Evolutionary conservation across 176 grass and related monocot species (phyloP).

Genomic region (Oryza rufipogon): DNA sequence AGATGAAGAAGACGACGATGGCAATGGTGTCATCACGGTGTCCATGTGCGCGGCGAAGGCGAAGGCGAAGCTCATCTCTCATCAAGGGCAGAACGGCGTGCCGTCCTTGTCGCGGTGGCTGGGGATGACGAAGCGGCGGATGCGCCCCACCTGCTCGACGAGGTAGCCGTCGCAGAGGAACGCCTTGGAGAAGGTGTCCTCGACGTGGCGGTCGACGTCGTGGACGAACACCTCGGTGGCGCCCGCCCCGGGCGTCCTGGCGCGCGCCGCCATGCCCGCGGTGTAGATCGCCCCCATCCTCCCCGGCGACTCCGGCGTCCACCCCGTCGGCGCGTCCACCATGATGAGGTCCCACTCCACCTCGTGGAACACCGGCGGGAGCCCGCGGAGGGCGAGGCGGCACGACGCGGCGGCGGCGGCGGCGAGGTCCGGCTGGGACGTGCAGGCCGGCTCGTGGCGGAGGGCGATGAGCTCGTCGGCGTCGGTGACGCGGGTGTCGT

Average conservation of each 20-base stretch:
- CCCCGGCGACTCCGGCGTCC: conserved; percentile 64
- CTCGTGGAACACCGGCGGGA: conserved; percentile 47
- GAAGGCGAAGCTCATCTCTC: neutral
- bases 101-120: conserved; percentile 50
- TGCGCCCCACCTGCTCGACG: conserved; percentile 62
- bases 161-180: conserved; percentile 73
- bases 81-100: conserved; percentile 73
- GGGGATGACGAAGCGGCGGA: conserved; percentile 74
- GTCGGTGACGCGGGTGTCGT: conserved; percentile 61
- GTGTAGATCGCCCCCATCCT: conserved; percentile 87
- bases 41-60: too few species aligned
- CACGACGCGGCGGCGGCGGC: neutral
- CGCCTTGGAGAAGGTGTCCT: conserved; percentile 71
- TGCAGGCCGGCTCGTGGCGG: conserved; percentile 33
- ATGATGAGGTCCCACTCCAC: conserved; percentile 73
- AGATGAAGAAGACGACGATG: neutral
- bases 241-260: conserved; percentile 28
- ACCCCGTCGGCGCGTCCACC: conserved; percentile 87
- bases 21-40: neutral
- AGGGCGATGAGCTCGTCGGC: conserved; percentile 50
- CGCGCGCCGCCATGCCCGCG: conserved; percentile 75
- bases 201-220: conserved; percentile 66
- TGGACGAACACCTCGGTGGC: conserved; percentile 78
- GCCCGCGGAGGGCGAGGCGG: conserved; percentile 44
- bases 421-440: conserved; percentile 31